Base-by-base conservation (phyloP, 108 stramenopile genomes). In the Cyclotella sp. region DNA sequence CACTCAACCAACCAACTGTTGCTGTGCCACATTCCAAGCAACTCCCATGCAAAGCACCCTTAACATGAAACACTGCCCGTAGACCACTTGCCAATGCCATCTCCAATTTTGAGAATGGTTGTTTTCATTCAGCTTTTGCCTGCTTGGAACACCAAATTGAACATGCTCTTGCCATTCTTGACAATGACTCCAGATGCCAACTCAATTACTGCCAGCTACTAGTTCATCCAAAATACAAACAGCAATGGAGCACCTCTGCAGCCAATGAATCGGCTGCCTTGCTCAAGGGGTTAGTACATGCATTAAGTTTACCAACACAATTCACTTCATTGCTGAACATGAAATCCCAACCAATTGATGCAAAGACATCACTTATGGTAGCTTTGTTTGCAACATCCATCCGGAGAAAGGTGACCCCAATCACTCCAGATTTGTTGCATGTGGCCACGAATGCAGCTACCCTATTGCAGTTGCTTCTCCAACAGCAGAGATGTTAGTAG, bases 101-200 rank as follows among this genome's bases (percentile, higher is more conserved):
- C n/a, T n/a, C n/a, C n/a, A n/a, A n/a, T n/a, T n/a, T n/a, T n/a
- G n/a, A n/a, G n/a, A n/a, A n/a, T n/a, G n/a, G n/a, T n/a, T n/a
- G n/a, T n/a, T n/a, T n/a, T n/a, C n/a, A n/a, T n/a, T n/a, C n/a
- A n/a, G n/a, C n/a, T n/a, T n/a, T n/a, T n/a, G n/a, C n/a, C n/a
- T n/a, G n/a, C n/a, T n/a, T n/a, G n/a, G n/a, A n/a, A n/a, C n/a
- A n/a, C n/a, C n/a, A n/a, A 70, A 39, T 40, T 7, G 26, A 70
- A 30, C 54, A 70, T 22, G 53, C 54, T 16, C 10, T 57, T 7
- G 52, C 64, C 24, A 69, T 79, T 12, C 26, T 73, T 21, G 72
- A 79, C n/a, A n/a, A n/a, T n/a, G n/a, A n/a, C n/a, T n/a, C n/a
- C n/a, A 9, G 47, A 16, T n/a, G n/a, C 15, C 15, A n/a, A 9